Evolutionary conservation across 1,284 basidiomycete species (phyloP).

Genomic region (Malassezia arunalokei): DNA sequence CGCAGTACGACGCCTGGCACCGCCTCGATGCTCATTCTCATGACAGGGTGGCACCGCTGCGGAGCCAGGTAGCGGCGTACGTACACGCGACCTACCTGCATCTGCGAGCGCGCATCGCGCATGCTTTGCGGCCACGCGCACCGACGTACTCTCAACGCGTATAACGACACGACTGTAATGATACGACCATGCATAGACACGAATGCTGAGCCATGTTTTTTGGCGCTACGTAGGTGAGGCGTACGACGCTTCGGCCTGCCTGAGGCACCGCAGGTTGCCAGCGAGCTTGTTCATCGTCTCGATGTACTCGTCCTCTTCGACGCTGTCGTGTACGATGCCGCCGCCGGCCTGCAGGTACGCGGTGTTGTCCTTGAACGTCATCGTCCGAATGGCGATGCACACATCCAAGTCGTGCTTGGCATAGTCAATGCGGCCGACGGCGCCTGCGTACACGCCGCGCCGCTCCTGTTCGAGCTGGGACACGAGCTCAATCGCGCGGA

Average conservation of each 20-base stretch:
- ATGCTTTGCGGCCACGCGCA: neutral
- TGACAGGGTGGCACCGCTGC: neutral
- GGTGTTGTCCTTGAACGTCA: constrained; percentile 86
- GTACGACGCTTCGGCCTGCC: constrained; percentile 58
- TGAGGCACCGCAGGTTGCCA: constrained; percentile 72
- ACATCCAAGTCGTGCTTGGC: constrained; percentile 90
- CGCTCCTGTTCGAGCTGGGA: constrained; percentile 75
- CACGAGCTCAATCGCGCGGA: constrained; percentile 92
- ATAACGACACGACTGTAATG: no score
- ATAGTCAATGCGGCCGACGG: constrained; percentile 93
- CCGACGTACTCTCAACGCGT: no score
- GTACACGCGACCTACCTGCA: neutral
- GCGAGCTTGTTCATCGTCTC: constrained; percentile 92
- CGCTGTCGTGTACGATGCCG: constrained; percentile 92
- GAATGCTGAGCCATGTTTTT: no score
- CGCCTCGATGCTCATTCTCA: neutral
- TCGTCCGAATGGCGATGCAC: constrained; percentile 96
- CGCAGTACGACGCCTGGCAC: neutral
- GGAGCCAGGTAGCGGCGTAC: neutral
- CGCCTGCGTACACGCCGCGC: constrained; percentile 90
- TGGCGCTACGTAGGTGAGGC: neutral
- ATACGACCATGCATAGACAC: no score
- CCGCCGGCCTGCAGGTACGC: constrained; percentile 86
- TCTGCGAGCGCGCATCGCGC: neutral
- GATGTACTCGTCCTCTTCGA: constrained; percentile 89